Evolutionary conservation across 2,329 filamentous ascomycete genomes (phyloP), one percentile per base, ranked within the genome.

Genomic region (Aaosphaeria arxii): DNA sequence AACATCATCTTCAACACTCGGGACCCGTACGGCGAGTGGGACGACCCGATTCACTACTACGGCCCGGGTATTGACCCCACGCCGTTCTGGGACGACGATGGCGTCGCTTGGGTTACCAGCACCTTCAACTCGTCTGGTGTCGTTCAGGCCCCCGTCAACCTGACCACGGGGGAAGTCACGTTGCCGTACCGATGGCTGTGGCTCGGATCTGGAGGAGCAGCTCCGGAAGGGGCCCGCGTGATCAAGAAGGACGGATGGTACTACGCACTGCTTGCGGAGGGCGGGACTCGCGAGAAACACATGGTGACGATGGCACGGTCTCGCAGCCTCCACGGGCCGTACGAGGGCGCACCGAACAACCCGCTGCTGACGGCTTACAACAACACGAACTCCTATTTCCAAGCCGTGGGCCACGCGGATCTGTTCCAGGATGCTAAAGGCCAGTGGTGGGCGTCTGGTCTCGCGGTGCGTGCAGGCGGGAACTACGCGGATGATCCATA

Each of bases 91-190:
- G 33, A 36, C n/a, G 33, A 36, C 33, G 33, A 36, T 36, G 33
- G 33, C 7, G n/a, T 9, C 7, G 33, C n/a, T n/a, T 36, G 33
- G 33, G 33, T 81, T 77, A 77, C 76, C 74, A 47, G 66, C 72
- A 30, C 7, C 17, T 24, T 24, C 17, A 24, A 24, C n/a, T 7
- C 78, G 81, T 53, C 82, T 77, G 75, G 75, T 81, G 42, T 71
- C 73, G 1, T 74, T 81, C 7, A 9, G 42, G 79, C 78, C 1
- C 76, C 71, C 46, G 66, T 73, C 0, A 82, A 81, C 45, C 71
- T 79, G 7, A 52, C 52, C 3, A 70, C 49, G 4, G 52, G 54
- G 4, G 39, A 50, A 6, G 52, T 56, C 29, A 39, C 46, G n/a
- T 36, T 44, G 6, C 46, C 40, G 17, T 50, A 7, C 11, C 31